phyloP scores from a whole-genome alignment of 228 moss, liverwort and hornwort species.

The Sphagnum magellanicum region DNA sequence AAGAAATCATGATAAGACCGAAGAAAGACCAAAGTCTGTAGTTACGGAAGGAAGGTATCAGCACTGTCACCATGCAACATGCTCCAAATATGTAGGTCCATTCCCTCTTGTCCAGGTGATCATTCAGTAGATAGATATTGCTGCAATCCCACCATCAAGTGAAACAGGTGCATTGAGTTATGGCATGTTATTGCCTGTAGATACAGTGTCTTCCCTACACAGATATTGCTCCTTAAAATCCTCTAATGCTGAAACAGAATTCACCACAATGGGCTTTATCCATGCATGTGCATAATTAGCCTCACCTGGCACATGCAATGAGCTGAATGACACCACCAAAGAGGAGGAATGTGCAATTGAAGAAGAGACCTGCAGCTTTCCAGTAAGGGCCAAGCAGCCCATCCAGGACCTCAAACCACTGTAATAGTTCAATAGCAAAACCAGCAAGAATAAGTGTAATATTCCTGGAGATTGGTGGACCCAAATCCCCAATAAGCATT shows the following conservation, averaged over 20 bases:
- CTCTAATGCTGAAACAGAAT: too few relatives aligned
- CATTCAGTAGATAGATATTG: constrained; percentile 78
- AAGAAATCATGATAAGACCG: constrained; percentile 77
- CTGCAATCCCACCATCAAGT: constrained; percentile 20
- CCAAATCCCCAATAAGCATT: too few relatives aligned
- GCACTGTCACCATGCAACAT: constrained; percentile 62
- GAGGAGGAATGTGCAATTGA: constrained; percentile 83
- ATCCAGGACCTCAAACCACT: constrained; percentile 98
- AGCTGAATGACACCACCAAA: constrained; percentile 90
- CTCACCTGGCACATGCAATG: constrained; percentile 91
- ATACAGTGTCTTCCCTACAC: too few relatives aligned
- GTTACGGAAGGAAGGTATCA: constrained; percentile 77
- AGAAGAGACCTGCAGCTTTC: constrained; percentile 62
- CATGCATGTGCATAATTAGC: too few relatives aligned
- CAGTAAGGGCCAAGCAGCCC: constrained; percentile 76
- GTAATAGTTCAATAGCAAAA: neutral
- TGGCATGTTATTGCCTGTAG: too few relatives aligned
- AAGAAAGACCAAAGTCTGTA: constrained; percentile 85
- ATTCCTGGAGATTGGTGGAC: too few relatives aligned
- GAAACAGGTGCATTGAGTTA: too few relatives aligned
- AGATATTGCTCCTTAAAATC: too few relatives aligned
- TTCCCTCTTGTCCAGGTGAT: constrained; percentile 70
- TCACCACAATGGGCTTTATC: too few relatives aligned
- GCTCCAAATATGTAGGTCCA: constrained; percentile 98
- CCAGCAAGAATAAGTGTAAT: too few relatives aligned